A percentile compares a stretch with the other conserved stretches of the same genome.
These are phyloP conservation scores for Stropharia rugosoannulata DNA, from an alignment of 768 basidiomycete genomes.

Conservation along the genomic window DNA sequence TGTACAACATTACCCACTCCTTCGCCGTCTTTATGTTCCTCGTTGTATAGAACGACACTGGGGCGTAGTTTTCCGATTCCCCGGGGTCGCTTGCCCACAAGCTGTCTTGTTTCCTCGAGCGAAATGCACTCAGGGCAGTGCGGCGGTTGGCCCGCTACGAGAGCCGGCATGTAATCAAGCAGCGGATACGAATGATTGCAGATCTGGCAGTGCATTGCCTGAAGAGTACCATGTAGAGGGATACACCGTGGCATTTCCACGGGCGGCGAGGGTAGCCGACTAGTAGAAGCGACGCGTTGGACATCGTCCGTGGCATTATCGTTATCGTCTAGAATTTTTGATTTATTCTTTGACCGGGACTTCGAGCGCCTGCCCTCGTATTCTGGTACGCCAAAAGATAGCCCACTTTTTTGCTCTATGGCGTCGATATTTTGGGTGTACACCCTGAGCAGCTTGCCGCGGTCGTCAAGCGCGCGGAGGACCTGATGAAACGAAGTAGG, in stretches of 20 bases:
- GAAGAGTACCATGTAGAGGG: slow-evolving; percentile 86
- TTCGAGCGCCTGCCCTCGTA: slow-evolving; percentile 58
- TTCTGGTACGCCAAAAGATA: slow-evolving; percentile 82
- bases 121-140: slow-evolving; percentile 79
- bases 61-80: slow-evolving; percentile 82
- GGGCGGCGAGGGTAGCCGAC: slow-evolving; percentile 48
- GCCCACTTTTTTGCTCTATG: slow-evolving; percentile 82
- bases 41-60: slow-evolving; percentile 90
- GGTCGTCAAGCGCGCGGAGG: slow-evolving; percentile 71
- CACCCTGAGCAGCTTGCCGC: slow-evolving; percentile 76
- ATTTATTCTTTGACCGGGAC: slow-evolving; percentile 46
- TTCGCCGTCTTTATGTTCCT: slow-evolving; percentile 84
- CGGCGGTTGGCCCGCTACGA: slow-evolving; percentile 63
- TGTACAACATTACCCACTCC: slow-evolving; percentile 83
- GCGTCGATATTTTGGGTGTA: slow-evolving; percentile 96
- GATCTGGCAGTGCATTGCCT: slow-evolving; percentile 75
- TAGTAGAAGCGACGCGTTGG: slow-evolving; percentile 16
- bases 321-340: slow-evolving; percentile 13
- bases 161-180: slow-evolving; percentile 54
- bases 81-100: slow-evolving; percentile 76
- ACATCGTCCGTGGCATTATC: background rate
- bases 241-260: slow-evolving; percentile 76
- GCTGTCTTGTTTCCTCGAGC: slow-evolving; percentile 65
- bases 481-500: slow-evolving; percentile 83
- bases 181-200: slow-evolving; percentile 77